Percentiles rank a stretch among this genome's conserved stretches.
phyloP scores from a whole-genome alignment of 345 rosid species.

The Salix brachista region DNA sequence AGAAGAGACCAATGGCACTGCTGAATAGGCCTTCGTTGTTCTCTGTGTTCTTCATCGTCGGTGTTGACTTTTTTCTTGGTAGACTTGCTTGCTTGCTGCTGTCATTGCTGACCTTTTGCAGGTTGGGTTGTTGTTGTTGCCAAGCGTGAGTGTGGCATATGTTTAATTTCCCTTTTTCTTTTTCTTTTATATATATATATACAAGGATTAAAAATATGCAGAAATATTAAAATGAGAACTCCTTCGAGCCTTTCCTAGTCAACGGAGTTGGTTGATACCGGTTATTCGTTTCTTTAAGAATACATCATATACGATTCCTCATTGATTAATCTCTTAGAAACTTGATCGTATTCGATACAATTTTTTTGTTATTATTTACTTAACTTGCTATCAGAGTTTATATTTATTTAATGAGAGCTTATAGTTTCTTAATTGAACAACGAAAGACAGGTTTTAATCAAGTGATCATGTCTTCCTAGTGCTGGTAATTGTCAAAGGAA shows the following conservation, averaged over 20 bases:
- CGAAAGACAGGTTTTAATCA: no score
- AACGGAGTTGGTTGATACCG: not conserved
- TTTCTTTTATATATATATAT: not conserved
- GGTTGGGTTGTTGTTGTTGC: not conserved
- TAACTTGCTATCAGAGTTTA: not conserved
- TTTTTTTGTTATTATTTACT: not conserved
- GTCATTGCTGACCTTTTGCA: no score
- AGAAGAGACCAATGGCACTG: not conserved
- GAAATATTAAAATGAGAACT: no score
- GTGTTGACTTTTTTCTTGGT: not conserved
- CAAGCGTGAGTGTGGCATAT: not conserved
- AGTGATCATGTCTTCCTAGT: not conserved
- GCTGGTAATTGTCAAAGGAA: no score
- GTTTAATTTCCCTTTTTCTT: not conserved
- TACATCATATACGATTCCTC: not conserved
- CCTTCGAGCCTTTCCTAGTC: not conserved
- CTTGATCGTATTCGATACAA: not conserved
- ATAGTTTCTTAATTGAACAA: no score
- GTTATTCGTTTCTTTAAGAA: not conserved
- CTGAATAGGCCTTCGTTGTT: not conserved
- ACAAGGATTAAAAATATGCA: no score
- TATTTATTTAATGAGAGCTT: no score
- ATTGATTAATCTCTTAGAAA: not conserved
- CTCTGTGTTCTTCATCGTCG: not conserved
- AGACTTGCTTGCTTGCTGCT: not conserved